phyloP scores from a whole-genome alignment of 805 yeast species.

The Saccharomyces kudriavzevii region DNA sequence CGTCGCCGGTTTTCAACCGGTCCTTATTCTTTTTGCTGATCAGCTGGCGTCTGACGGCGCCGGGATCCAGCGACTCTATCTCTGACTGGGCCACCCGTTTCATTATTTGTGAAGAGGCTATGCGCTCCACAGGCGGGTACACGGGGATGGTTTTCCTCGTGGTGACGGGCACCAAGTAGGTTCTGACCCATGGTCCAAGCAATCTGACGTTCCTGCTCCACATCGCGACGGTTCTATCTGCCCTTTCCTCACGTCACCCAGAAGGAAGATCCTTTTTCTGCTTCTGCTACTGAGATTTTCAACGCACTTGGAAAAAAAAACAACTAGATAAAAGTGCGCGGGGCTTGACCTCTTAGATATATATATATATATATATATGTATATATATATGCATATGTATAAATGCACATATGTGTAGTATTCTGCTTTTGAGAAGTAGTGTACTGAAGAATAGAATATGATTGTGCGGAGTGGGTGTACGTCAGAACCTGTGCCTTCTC shows the following conservation, averaged over 20 bases:
- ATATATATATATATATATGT: not conserved
- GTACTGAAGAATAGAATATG: not conserved
- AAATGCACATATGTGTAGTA: not conserved
- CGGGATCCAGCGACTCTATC: slow-evolving; percentile 59
- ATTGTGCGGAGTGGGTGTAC: not conserved
- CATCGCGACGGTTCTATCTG: not conserved
- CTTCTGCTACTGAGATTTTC: not conserved
- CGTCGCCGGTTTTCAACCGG: slow-evolving; percentile 70
- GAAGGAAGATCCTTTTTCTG: not conserved
- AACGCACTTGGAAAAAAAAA: not conserved
- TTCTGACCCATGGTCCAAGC: slow-evolving; percentile 10
- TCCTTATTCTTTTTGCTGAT: slow-evolving; percentile 40
- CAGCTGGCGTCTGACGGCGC: slow-evolving; percentile 55
- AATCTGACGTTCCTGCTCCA: not conserved
- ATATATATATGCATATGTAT: not conserved
- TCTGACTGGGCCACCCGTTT: slow-evolving; percentile 5
- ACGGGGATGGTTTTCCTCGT: slow-evolving; percentile 24
- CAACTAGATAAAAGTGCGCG: not conserved
- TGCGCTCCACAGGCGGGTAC: slow-evolving; percentile 22
- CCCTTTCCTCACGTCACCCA: no score
- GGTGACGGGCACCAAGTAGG: slow-evolving; percentile 6
- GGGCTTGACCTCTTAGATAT: not conserved
- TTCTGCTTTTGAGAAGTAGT: no score
- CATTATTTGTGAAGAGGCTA: slow-evolving; percentile 3
- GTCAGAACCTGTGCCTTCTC: slow-evolving; percentile 56